Percentiles rank a stretch among this genome's conserved stretches.
Conservation (phyloP, 2,329 filamentous ascomycete species). For the Colletotrichum incanum region DNA sequence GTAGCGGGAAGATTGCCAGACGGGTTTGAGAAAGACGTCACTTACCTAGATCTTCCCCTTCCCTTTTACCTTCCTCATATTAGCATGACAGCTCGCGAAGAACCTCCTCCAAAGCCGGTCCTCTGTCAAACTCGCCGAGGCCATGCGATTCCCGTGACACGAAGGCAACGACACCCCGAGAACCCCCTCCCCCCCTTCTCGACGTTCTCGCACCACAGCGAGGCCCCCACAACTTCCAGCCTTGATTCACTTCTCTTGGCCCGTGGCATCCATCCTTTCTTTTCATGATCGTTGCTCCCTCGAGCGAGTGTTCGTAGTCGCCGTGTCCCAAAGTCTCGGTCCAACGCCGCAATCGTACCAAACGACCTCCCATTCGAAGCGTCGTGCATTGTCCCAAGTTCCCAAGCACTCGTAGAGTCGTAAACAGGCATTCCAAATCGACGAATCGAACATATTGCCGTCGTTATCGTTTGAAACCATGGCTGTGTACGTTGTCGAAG, state of each 20-base stretch:
- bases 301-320: neutral
- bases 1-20: neutral
- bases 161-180: neutral
- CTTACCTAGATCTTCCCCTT: neutral
- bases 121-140: neutral
- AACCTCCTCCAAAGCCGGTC: neutral
- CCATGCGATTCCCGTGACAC: neutral
- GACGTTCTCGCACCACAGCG: neutral
- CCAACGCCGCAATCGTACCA: neutral
- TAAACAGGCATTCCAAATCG: too few species aligned
- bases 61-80: neutral
- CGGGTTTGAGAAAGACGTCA: neutral
- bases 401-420: neutral
- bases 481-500: neutral
- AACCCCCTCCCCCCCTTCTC: neutral
- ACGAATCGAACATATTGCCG: too few species aligned
- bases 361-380: neutral
- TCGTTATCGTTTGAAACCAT: neutral
- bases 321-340: neutral
- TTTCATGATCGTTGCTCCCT: neutral
- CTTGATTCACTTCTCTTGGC: neutral
- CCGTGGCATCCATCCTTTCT: neutral
- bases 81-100: too few species aligned
- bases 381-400: neutral
- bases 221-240: accelerated